A percentile compares a stretch with the other conserved stretches of the same genome.
phyloP scores from a whole-genome alignment of 2,329 filamentous ascomycete species.

The Parascedosporium putredinis region DNA sequence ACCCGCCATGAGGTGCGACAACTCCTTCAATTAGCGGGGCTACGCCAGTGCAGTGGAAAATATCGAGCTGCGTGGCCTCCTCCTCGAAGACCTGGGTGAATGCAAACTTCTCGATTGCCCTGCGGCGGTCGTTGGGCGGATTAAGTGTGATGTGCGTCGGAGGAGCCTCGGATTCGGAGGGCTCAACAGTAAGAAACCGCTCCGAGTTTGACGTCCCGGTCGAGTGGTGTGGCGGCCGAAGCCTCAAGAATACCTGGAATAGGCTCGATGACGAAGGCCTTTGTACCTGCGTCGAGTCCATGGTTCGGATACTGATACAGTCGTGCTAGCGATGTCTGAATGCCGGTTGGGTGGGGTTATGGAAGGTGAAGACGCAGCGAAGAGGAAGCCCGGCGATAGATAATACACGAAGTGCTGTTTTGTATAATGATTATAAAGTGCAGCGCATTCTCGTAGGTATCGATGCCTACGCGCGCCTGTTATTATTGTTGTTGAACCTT shows the following conservation, averaged over 20 bases:
- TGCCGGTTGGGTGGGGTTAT: neutral
- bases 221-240: slow-evolving; percentile 51
- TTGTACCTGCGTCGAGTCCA: slow-evolving; percentile 25
- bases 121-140: slow-evolving; percentile 74
- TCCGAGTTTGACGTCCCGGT: slow-evolving; percentile 30
- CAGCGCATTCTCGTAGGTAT: neutral
- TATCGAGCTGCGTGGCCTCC: slow-evolving; percentile 68
- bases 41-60: slow-evolving; percentile 74
- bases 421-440: neutral
- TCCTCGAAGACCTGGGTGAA: slow-evolving; percentile 94
- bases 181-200: slow-evolving; percentile 72
- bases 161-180: slow-evolving; percentile 27
- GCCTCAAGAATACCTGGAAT: slow-evolving; percentile 84
- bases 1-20: slow-evolving; percentile 57
- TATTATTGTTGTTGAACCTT: neutral
- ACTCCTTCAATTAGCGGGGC: slow-evolving; percentile 71
- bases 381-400: neutral
- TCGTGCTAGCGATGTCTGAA: neutral
- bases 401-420: neutral
- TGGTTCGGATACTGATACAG: neutral
- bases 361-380: neutral
- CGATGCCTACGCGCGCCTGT: neutral
- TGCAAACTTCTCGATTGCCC: slow-evolving; percentile 84
- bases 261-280: slow-evolving; percentile 39
- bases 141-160: slow-evolving; percentile 67